phyloP scores from a whole-genome alignment of 345 rosid species.

The Viola odorata region DNA sequence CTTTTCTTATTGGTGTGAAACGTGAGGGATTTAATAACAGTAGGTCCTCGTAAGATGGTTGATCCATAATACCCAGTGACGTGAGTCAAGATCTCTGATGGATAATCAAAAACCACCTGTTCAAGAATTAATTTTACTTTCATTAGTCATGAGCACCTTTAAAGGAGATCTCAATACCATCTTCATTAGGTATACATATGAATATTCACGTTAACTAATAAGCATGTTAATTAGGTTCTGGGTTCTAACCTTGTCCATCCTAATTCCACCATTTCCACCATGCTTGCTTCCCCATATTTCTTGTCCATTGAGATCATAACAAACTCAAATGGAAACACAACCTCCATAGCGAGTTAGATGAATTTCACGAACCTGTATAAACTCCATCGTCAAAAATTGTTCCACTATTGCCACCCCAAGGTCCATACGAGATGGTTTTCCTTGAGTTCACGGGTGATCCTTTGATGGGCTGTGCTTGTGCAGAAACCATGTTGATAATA shows the following conservation, averaged over 20 bases:
- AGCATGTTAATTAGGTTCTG: too few relatives aligned
- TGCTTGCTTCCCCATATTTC: slow-evolving; percentile 23
- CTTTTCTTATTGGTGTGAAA: slow-evolving; percentile 23
- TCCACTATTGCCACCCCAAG: slow-evolving; percentile 32
- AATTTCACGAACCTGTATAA: slow-evolving; percentile 20
- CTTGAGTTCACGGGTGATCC: slow-evolving; percentile 4
- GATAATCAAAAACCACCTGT: slow-evolving; percentile 23
- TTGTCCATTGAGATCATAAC: slow-evolving; percentile 28
- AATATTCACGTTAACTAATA: too few relatives aligned
- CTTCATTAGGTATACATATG: too few relatives aligned
- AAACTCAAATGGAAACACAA: slow-evolving; percentile 15
- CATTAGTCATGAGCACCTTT: too few relatives aligned
- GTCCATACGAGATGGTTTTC: slow-evolving; percentile 12
- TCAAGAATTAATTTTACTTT: background rate
- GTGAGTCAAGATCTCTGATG: slow-evolving; percentile 22
- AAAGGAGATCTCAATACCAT: too few relatives aligned
- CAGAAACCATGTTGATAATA: too few relatives aligned
- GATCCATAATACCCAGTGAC: slow-evolving; percentile 28
- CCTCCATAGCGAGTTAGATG: slow-evolving; percentile 18
- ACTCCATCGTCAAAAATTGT: slow-evolving; percentile 25
- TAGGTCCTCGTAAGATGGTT: slow-evolving; percentile 14
- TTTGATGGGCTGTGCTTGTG: too few relatives aligned
- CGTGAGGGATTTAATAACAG: slow-evolving; percentile 16
- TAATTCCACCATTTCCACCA: slow-evolving; percentile 21
- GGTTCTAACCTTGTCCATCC: slow-evolving; percentile 18